Evolutionary conservation across 345 rosid genomes (phyloP).

Genomic region (Pseudoturritis turrita): DNA sequence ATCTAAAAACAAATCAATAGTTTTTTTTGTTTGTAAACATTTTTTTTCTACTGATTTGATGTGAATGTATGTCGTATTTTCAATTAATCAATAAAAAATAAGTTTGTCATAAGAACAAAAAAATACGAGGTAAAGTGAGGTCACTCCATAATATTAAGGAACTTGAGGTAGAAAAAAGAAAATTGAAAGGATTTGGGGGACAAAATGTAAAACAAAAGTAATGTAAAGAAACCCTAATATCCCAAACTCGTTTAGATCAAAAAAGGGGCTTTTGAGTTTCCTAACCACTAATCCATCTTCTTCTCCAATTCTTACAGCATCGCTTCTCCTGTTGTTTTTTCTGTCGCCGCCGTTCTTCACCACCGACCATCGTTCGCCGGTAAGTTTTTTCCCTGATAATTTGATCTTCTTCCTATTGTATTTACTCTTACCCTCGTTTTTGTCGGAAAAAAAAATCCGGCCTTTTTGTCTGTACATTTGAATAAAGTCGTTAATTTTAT

Average conservation of each 20-base stretch:
- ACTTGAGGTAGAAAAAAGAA: not conserved
- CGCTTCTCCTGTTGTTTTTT: not conserved
- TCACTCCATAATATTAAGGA: too few species aligned
- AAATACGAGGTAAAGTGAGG: too few species aligned
- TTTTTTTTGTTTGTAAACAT: too few species aligned
- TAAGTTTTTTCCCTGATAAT: not conserved
- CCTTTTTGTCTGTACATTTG: not conserved
- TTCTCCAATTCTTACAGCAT: not conserved
- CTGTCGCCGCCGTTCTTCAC: not conserved
- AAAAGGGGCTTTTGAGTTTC: not conserved
- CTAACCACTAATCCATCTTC: too few species aligned
- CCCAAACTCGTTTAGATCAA: not conserved
- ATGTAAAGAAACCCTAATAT: not conserved
- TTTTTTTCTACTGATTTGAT: too few species aligned
- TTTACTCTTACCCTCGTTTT: not conserved
- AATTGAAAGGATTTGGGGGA: not conserved
- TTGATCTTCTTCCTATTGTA: not conserved
- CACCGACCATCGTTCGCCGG: slow-evolving; percentile 4
- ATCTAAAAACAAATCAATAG: too few species aligned
- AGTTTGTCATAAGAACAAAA: too few species aligned
- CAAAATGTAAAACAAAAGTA: not conserved
- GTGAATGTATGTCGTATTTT: too few species aligned
- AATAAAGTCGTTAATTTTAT: not conserved
- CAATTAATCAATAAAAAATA: too few species aligned
- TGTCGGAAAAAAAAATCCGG: not conserved